Conservation (phyloP, 2,329 filamentous ascomycete genomes). For the Colletotrichum ledebouriae region DNA sequence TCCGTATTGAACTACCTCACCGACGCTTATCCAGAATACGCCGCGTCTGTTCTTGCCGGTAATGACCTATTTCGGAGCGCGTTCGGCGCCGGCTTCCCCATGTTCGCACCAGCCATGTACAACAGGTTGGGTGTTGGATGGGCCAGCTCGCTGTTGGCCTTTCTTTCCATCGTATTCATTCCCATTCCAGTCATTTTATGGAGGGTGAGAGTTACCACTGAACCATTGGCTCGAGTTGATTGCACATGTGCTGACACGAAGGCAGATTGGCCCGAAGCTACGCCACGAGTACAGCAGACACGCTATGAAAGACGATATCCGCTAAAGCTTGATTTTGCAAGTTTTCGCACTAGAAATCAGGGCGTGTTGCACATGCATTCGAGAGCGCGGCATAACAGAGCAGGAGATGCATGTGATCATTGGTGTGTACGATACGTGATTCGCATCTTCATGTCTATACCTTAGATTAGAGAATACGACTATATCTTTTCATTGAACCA, state of each 20-base stretch:
- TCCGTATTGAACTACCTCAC: conserved; percentile 44
- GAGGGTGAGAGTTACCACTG: conserved; percentile 5
- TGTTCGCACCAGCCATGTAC: conserved; percentile 43
- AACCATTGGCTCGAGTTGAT: too few species aligned
- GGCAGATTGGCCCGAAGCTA: conserved; percentile 13
- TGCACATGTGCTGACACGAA: fast-evolving
- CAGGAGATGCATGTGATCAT: too few species aligned
- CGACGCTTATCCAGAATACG: conserved; percentile 43
- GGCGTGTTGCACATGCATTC: too few species aligned
- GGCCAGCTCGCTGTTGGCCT: conserved; percentile 42
- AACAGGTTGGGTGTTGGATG: conserved; percentile 41
- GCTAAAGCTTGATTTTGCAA: background rate
- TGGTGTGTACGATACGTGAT: too few species aligned
- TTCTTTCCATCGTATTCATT: conserved; percentile 19
- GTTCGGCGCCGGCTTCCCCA: conserved; percentile 36
- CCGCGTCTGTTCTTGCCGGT: conserved; percentile 43
- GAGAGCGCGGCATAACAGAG: too few species aligned
- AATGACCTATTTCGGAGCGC: conserved; percentile 42
- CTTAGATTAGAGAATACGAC: too few species aligned
- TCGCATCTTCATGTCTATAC: too few species aligned
- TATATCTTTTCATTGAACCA: too few species aligned
- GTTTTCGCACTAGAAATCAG: too few species aligned
- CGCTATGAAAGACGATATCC: conserved; percentile 6
- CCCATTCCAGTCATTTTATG: conserved; percentile 22
- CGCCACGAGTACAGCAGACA: conserved; percentile 27